A percentile compares a stretch with the other conserved stretches of the same genome.
These are phyloP conservation scores for Populus hybrid DNA, from an alignment of 441 rosid genomes.

Conservation along the genomic window DNA sequence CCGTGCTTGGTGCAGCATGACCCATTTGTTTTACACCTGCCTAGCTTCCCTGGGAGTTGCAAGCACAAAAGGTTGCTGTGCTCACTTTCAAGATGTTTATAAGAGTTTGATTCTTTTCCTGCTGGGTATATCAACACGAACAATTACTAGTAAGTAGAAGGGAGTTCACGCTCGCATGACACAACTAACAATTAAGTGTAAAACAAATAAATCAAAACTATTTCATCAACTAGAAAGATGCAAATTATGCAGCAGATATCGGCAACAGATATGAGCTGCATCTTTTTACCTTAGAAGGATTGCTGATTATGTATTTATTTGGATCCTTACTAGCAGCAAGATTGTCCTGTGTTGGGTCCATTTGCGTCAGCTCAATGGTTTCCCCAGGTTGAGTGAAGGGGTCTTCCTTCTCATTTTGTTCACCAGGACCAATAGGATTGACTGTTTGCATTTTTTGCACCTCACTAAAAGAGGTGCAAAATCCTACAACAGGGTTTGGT, in stretches of 20 bases:
- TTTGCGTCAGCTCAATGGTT: constrained; percentile 28
- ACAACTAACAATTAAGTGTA: neutral
- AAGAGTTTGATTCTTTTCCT: neutral
- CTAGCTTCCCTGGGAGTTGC: neutral
- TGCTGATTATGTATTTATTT: constrained; percentile 17
- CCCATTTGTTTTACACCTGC: neutral
- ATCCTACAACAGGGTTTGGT: constrained; percentile 35
- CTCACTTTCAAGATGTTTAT: neutral
- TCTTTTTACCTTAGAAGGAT: constrained; percentile 27
- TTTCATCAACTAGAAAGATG: neutral
- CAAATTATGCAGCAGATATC: neutral
- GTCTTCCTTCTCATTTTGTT: constrained; percentile 29
- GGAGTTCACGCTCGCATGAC: neutral
- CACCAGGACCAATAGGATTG: constrained; percentile 21
- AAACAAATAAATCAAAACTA: neutral
- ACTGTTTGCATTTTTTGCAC: constrained; percentile 18
- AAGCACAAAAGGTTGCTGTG: neutral
- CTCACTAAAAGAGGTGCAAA: constrained; percentile 30
- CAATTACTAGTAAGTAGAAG: neutral
- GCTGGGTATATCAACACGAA: neutral
- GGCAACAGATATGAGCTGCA: neutral
- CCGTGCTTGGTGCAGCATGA: neutral
- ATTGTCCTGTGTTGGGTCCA: constrained; percentile 17
- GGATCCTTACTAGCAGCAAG: constrained; percentile 10
- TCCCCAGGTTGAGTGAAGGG: constrained; percentile 40